Base-by-base conservation (phyloP, 2,329 filamentous ascomycete genomes). In the Alternaria atra region DNA sequence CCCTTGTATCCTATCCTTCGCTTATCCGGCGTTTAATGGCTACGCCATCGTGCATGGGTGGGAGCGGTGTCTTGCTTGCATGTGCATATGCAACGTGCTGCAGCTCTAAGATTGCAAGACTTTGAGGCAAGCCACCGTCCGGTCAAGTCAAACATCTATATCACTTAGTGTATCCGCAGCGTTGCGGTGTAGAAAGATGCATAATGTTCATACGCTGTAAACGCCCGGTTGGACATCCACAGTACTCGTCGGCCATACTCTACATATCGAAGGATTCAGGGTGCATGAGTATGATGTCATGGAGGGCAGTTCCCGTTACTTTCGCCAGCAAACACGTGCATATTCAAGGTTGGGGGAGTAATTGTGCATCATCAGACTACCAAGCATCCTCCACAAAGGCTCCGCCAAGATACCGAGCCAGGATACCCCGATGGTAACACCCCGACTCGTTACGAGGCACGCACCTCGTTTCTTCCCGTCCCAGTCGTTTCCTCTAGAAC, bases 381-480 rank as follows among this genome's bases (percentile, higher is more conserved):
- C 42, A 54, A 54, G 42, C 27, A 32, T 46, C 51, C 50, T 44
- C 27, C 29, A 30, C 39, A 30, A 53, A 34, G 29, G 13, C 17
- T 13, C 51, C 39, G 37, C 37, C 37, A 37, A 53, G 39, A 34
- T 29, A 53, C 51, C 37, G 51, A 25, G 52, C 44, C 34, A 27
- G 57, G 57, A 46, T 55, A 42, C 52, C 57, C 46, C 35, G 12
- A 27, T 25, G 29, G 42, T 20, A 50, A 59, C 32, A 42, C 52
- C 54, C 54, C 52, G 57, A 55, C 57, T 59, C 57, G 57, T 55
- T 50, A 55, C 57, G 57, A 60, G 57, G 57, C 57, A 55, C 52
- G 46, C 52, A 55, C 52, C 57, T 60, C 57, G 57, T 60, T 42
- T 60, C n/a, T 60, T 60, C 57, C 57, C 57, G 57, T 42, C 27